Conservation (phyloP, 1,284 basidiomycete genomes). For the Boletellus deceptivus region DNA sequence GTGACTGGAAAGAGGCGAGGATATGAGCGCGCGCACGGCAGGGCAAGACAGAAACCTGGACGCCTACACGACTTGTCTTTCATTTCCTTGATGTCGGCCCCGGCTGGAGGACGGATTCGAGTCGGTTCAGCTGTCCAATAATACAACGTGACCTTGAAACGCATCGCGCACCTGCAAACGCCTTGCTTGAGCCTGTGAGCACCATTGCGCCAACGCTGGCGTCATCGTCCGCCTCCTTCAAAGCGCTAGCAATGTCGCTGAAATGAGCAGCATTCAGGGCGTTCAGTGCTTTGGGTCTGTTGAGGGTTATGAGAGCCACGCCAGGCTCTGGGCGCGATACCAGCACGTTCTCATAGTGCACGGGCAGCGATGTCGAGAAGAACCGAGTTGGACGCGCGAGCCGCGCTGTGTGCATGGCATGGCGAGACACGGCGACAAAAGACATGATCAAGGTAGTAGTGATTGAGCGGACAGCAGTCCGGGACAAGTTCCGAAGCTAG, state of each 20-base stretch:
- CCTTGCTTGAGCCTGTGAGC: constrained; percentile 89
- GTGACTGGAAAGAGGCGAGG: constrained; percentile 48
- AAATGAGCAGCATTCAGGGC: constrained; percentile 85
- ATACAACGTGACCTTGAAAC: constrained; percentile 9
- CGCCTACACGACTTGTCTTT: constrained; percentile 81
- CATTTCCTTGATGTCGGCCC: constrained; percentile 94
- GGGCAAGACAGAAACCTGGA: constrained; percentile 6
- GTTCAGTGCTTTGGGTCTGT: constrained; percentile 95
- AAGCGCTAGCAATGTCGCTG: constrained; percentile 73
- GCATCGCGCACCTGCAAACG: constrained; percentile 76
- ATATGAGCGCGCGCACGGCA: neutral
- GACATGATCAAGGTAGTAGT: constrained; percentile 13
- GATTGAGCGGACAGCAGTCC: neutral
- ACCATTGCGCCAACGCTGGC: constrained; percentile 81
- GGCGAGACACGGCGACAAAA: constrained; percentile 5
- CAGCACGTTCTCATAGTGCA: constrained; percentile 68
- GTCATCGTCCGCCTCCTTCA: constrained; percentile 73
- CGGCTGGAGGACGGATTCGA: constrained; percentile 47
- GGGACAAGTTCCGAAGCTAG: neutral
- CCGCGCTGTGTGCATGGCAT: neutral
- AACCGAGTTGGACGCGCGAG: constrained; percentile 8
- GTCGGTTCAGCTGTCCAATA: neutral
- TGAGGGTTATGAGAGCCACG: constrained; percentile 89
- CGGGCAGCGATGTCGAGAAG: constrained; percentile 24
- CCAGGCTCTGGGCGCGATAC: constrained; percentile 70